A percentile compares a stretch with the other conserved stretches of the same genome.
phyloP scores from a whole-genome alignment of 495 filamentous ascomycete species.

The Peziza echinospora region DNA sequence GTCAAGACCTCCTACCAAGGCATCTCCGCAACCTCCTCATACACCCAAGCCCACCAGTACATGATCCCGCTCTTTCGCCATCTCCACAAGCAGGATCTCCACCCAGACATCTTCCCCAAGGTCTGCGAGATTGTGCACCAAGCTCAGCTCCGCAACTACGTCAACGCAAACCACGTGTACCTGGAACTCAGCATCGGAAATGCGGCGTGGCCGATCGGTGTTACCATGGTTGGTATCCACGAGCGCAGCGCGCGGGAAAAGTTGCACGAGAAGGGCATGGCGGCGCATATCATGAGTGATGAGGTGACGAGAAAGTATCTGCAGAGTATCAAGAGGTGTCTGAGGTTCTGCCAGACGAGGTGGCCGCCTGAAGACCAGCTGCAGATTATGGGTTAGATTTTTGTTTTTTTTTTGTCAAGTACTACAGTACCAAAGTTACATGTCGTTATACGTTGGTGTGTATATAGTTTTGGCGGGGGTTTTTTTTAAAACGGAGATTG shows the following conservation, averaged over 20 bases:
- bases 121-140: slow-evolving; percentile 85
- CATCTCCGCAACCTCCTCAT: slow-evolving; percentile 51
- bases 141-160: slow-evolving; percentile 73
- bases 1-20: slow-evolving; percentile 55
- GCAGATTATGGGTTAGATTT: slow-evolving; percentile 94
- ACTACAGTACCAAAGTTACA: too few species aligned
- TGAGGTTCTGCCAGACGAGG: slow-evolving; percentile 89
- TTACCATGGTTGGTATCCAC: slow-evolving; percentile 99
- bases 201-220: slow-evolving; percentile 97
- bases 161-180: slow-evolving; percentile 92
- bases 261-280: slow-evolving; percentile 65
- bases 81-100: slow-evolving; percentile 58
- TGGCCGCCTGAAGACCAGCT: slow-evolving; percentile 86
- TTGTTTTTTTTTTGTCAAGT: too few species aligned
- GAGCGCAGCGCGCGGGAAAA: slow-evolving; percentile 89
- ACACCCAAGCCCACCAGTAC: slow-evolving; percentile 62
- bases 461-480: too few species aligned
- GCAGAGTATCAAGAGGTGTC: slow-evolving; percentile 91
- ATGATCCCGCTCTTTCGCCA: slow-evolving; percentile 79
- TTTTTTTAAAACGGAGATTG: too few species aligned
- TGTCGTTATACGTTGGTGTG: too few species aligned
- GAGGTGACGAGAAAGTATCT: slow-evolving; percentile 86
- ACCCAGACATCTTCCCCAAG: slow-evolving; percentile 56
- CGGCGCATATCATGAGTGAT: slow-evolving; percentile 92
- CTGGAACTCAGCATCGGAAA: slow-evolving; percentile 86